Evolutionary conservation across 129 eudicot species (phyloP), one percentile per base, ranked within the genome.

Genomic region (Lactuca saligna): DNA sequence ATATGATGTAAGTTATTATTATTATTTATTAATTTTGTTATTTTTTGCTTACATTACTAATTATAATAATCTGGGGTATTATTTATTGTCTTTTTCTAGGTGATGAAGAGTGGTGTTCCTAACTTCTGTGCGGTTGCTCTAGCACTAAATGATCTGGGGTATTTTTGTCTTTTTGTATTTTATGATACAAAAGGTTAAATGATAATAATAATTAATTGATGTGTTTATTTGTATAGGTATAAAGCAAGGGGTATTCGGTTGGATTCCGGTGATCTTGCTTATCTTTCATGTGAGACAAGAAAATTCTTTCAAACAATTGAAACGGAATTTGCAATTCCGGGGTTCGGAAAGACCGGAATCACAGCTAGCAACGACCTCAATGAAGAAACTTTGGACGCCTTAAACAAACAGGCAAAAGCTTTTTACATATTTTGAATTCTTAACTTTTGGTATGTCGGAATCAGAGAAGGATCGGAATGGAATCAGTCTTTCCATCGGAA

Each of bases 291-390:
- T 76, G 95, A 93, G 72, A 76, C 90, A 17, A 87, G 99, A 33
- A 89, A 89, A 66, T 89, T 93, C 68, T 93, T 93, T 62, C 70
- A 76, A 72, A 78, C 87, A 8, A 70, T 87, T 59, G 99, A 87
- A 83, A 85, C 75, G 79, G 99, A 93, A 70, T 93, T 89, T 63
- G 81, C 66, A 63, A 84, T 89, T 53, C 77, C 84, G 33, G 90
- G 77, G 66, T 93, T 93, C 66, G 99, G 95, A 67, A 93, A 70
- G 76, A 87, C 77, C 17, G 73, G 74, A 65, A 87, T 93, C 50
- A 93, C 99, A 50, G 99, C 99, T 66, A 93, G 97, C 73, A 93
- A 93, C 61, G 99, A 93, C 70, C 99, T 93, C 61, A 93, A 93
- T 76, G 99, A 89, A 70, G 99, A 89, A 83, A 93, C 99, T 9